Evolutionary conservation across 306 rosid genomes (phyloP).

Genomic region (Aeschynomene evenia): DNA sequence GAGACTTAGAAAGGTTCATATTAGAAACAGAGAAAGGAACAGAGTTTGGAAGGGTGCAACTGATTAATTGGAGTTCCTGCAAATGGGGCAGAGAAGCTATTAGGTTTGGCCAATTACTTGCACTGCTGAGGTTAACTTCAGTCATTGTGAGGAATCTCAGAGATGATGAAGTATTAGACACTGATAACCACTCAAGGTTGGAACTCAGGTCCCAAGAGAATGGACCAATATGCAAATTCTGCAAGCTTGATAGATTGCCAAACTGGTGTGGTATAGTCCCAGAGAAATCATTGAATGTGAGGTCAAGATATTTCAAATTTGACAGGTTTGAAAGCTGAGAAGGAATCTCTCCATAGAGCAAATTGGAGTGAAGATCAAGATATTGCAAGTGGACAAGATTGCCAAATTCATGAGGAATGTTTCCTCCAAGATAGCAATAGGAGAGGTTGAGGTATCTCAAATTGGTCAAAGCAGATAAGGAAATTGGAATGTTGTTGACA

Average conservation of each 20-base stretch:
- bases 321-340: background rate
- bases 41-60: background rate
- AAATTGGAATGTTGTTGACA: background rate
- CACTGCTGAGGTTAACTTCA: background rate
- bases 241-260: background rate
- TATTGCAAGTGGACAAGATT: background rate
- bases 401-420: background rate
- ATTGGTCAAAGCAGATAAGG: background rate
- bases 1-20: background rate
- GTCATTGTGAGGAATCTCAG: background rate
- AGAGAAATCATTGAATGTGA: background rate
- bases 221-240: background rate
- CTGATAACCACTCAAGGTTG: background rate
- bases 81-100: background rate
- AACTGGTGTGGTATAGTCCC: background rate
- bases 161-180: background rate
- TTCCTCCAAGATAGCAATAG: background rate
- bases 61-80: background rate
- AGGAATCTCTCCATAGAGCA: background rate
- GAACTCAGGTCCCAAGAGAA: background rate
- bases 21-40: background rate
- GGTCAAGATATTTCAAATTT: background rate
- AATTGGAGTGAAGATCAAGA: background rate
- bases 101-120: background rate
- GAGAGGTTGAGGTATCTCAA: background rate